Conservation (phyloP, 805 yeast genomes). For the Isabelozyma rhagii region DNA sequence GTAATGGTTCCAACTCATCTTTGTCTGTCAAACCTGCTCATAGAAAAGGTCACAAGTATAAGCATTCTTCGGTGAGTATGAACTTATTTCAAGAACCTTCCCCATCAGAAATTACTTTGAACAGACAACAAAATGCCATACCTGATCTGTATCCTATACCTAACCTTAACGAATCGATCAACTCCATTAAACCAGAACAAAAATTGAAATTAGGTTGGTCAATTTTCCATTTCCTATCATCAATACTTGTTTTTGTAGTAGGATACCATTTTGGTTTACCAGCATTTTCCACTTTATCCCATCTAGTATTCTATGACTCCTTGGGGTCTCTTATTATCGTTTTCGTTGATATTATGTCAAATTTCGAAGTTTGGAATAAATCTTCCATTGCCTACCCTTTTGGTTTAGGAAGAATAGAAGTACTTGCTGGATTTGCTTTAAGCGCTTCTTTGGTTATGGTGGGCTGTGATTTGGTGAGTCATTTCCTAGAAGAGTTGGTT, state of each 20-base stretch:
- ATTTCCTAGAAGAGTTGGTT: conserved; percentile 74
- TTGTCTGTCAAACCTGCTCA: conserved; percentile 53
- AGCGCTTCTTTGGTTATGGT: conserved; percentile 84
- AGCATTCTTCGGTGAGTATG: conserved; percentile 95
- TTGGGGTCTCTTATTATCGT: conserved; percentile 69
- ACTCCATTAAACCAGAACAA: conserved; percentile 59
- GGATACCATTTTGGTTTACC: conserved; percentile 59
- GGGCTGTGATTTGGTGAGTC: conserved; percentile 85
- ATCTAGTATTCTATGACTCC: conserved; percentile 82
- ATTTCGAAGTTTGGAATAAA: conserved; percentile 87
- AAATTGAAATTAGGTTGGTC: conserved; percentile 59
- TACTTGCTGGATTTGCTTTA: conserved; percentile 81
- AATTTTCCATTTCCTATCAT: conserved; percentile 49
- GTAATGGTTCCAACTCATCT: conserved; percentile 17
- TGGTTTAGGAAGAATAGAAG: conserved; percentile 90
- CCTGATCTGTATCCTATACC: conserved; percentile 76
- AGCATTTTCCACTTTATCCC: conserved; percentile 75
- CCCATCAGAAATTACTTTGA: conserved; percentile 23
- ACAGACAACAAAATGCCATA: conserved; percentile 56
- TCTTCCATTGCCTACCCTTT: conserved; percentile 84
- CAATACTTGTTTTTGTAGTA: conserved; percentile 53
- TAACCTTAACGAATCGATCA: conserved; percentile 56
- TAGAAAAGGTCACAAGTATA: conserved; percentile 92
- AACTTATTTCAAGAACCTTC: conserved; percentile 93
- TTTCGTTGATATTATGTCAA: conserved; percentile 76